A percentile compares a stretch with the other conserved stretches of the same genome.
Evolutionary conservation across 2,329 filamentous ascomycete species (phyloP).

Genomic region (Ophiobolus disseminans): DNA sequence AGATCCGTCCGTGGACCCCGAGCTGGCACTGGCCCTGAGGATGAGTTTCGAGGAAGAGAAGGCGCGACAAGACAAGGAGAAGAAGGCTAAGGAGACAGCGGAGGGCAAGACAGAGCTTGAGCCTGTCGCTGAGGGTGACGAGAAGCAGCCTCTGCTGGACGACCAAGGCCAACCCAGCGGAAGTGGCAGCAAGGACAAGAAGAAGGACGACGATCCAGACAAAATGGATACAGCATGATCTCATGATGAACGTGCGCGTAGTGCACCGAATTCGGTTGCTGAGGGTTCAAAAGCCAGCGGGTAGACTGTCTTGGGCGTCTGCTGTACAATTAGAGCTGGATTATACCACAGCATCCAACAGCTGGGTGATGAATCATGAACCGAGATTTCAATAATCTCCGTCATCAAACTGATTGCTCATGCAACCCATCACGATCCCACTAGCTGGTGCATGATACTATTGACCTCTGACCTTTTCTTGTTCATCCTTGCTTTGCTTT

Average conservation of each 20-base stretch:
- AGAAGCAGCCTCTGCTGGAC: slow-evolving; percentile 67
- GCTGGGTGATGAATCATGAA: slow-evolving; percentile 28
- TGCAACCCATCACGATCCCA: no score
- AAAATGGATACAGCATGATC: slow-evolving; percentile 89
- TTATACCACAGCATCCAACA: slow-evolving; percentile 22
- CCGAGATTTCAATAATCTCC: no score
- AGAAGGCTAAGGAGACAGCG: slow-evolving; percentile 73
- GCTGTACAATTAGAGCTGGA: slow-evolving; percentile 31
- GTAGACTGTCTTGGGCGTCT: slow-evolving; percentile 38
- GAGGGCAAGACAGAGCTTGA: slow-evolving; percentile 79
- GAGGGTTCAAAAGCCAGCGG: slow-evolving; percentile 5
- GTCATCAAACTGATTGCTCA: background rate
- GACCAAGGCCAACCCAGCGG: slow-evolving; percentile 71
- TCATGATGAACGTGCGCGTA: slow-evolving; percentile 1
- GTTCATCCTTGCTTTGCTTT: no score
- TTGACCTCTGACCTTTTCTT: no score
- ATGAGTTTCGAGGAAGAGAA: slow-evolving; percentile 99
- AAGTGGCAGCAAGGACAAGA: slow-evolving; percentile 59
- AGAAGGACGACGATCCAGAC: slow-evolving; percentile 66
- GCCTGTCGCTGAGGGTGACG: slow-evolving; percentile 75
- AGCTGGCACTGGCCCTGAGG: slow-evolving; percentile 89
- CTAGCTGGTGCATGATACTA: background rate
- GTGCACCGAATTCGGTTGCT: slow-evolving; percentile 3
- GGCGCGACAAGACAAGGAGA: slow-evolving; percentile 86
- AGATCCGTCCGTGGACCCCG: slow-evolving; percentile 89